Evolutionary conservation across 805 yeast species (phyloP).

Genomic region (Alloascoidea africana): DNA sequence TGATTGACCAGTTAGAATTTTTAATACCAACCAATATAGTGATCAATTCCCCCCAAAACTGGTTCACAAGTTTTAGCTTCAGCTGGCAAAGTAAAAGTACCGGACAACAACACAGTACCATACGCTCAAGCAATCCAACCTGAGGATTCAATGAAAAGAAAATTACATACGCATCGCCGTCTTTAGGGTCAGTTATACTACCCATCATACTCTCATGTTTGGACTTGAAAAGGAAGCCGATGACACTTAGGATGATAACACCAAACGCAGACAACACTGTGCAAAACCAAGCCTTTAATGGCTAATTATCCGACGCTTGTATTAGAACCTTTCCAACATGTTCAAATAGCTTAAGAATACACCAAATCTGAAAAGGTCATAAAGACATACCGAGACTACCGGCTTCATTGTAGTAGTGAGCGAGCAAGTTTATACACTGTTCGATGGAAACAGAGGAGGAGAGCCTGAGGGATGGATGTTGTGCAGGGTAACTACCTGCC

Average conservation of each 20-base stretch:
- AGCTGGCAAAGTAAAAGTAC: not conserved
- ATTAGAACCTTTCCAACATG: constrained; percentile 17
- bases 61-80: not conserved
- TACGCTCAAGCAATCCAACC: not conserved
- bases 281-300: constrained; percentile 90
- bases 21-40: constrained; percentile 3
- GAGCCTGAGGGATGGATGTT: too few species aligned
- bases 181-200: constrained; percentile 77
- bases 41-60: constrained; percentile 1
- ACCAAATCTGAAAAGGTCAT: not conserved
- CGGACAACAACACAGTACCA: not conserved
- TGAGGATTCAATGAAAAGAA: not conserved
- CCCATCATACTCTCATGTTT: constrained; percentile 92
- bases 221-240: constrained; percentile 66
- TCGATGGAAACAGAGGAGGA: too few species aligned
- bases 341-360: constrained; percentile 23
- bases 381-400: not conserved
- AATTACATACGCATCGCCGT: constrained; percentile 58
- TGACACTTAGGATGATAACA: constrained; percentile 68
- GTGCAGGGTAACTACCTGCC: too few species aligned
- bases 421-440: too few species aligned
- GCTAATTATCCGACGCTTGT: constrained; percentile 18
- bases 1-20: not conserved
- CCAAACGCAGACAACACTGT: constrained; percentile 89
- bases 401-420: constrained; percentile 1